Percentiles rank a stretch among this genome's conserved stretches.
Evolutionary conservation across 139 green algal species (phyloP).

Genomic region (Yamagishiella unicocca): DNA sequence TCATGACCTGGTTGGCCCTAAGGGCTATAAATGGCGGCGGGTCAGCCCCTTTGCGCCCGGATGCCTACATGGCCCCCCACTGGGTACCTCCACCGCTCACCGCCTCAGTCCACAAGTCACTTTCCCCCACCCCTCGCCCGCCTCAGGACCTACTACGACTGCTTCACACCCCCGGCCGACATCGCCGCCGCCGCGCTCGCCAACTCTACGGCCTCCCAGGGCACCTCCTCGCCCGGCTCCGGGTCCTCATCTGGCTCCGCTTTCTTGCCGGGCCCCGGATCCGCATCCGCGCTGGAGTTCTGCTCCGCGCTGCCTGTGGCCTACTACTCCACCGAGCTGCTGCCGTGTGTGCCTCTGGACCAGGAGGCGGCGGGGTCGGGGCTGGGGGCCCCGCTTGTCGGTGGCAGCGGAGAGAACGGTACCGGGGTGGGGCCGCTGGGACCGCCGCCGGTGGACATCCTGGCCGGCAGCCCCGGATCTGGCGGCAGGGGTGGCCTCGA

Average conservation of each 20-base stretch:
- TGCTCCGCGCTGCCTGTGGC: neutral
- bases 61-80: too few relatives aligned
- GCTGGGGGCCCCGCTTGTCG: too few relatives aligned
- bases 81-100: too few relatives aligned
- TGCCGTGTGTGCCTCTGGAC: neutral
- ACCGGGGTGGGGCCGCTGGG: too few relatives aligned
- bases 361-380: too few relatives aligned
- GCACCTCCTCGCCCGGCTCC: neutral
- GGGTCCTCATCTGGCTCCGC: neutral
- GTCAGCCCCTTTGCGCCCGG: too few relatives aligned
- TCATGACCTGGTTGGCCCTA: too few relatives aligned
- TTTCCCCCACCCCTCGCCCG: neutral
- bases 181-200: neutral
- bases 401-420: neutral
- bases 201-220: neutral
- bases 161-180: slow-evolving; percentile 22
- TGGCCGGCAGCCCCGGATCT: neutral
- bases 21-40: too few relatives aligned
- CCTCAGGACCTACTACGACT: slow-evolving; percentile 33
- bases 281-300: neutral
- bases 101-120: too few relatives aligned
- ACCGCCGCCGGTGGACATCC: neutral
- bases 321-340: neutral
- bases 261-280: neutral
- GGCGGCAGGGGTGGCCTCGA: neutral